These are phyloP conservation scores for Wickerhamiella alocasiicola DNA, from an alignment of 805 yeast species.

Conservation along the genomic window DNA sequence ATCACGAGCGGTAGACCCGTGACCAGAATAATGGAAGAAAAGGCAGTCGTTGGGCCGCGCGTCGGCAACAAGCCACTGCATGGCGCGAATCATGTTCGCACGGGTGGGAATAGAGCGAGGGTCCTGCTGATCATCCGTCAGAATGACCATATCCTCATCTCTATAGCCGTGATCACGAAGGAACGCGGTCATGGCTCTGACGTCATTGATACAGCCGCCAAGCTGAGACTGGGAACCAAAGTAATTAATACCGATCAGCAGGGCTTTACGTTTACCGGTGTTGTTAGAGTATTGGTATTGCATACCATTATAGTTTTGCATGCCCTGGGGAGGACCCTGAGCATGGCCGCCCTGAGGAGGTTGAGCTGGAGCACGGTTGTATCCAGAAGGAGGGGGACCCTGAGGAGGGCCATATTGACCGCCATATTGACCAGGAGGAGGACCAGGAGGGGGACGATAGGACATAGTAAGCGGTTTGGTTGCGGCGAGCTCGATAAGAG, in stretches of 20 bases:
- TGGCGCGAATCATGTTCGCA: constrained; percentile 60
- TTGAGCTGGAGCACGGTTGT: constrained; percentile 5
- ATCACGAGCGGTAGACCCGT: constrained; percentile 67
- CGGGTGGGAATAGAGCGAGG: constrained; percentile 44
- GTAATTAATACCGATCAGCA: constrained; percentile 69
- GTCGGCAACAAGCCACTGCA: constrained; percentile 66
- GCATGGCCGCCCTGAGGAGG: background rate
- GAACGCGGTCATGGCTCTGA: constrained; percentile 33
- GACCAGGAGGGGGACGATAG: constrained; percentile 16
- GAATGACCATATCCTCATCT: constrained; percentile 30
- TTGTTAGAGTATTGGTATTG: constrained; percentile 55
- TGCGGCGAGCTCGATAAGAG: too few species aligned
- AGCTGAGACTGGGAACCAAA: constrained; percentile 48
- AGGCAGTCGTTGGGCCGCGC: constrained; percentile 69
- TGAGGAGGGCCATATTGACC: constrained; percentile 3
- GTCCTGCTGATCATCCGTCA: constrained; percentile 32
- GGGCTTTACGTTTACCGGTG: constrained; percentile 60
- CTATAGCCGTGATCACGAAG: constrained; percentile 29
- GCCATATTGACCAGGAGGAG: constrained; percentile 14
- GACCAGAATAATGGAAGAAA: constrained; percentile 78
- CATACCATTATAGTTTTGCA: constrained; percentile 27
- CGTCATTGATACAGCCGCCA: constrained; percentile 76
- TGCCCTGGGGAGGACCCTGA: constrained; percentile 24
- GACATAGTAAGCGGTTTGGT: constrained; percentile 3
- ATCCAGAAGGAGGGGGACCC: constrained; percentile 5